Evolutionary conservation across 208 protist species (phyloP).

Genomic region (Acanthamoeba sp.): DNA sequence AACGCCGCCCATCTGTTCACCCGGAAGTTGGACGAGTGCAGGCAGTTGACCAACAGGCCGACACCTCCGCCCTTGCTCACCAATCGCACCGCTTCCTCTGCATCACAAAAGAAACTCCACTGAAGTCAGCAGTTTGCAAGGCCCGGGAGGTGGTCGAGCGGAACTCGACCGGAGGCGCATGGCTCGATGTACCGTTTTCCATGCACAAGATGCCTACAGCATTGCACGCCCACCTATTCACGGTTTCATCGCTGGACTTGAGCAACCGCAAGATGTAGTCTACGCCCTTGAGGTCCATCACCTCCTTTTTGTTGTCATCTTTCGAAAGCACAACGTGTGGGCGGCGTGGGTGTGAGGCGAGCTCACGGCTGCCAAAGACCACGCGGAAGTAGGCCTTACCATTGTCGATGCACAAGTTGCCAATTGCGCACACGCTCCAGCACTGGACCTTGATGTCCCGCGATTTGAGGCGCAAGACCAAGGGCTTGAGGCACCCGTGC

Average conservation of each 20-base stretch:
- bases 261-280: slow-evolving; percentile 40
- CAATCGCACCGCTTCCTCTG: slow-evolving; percentile 38
- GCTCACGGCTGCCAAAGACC: background rate
- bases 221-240: slow-evolving; percentile 25
- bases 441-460: slow-evolving; percentile 55
- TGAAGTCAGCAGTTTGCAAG: too few relatives aligned
- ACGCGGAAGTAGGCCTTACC: background rate
- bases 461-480: slow-evolving; percentile 9
- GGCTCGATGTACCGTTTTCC: background rate
- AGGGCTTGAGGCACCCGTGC: slow-evolving; percentile 19
- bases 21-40: slow-evolving; percentile 11
- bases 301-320: slow-evolving; percentile 50
- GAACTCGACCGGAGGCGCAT: background rate
- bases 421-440: slow-evolving; percentile 51
- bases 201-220: slow-evolving; percentile 43
- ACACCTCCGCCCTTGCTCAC: slow-evolving; percentile 59
- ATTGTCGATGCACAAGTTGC: slow-evolving; percentile 58
- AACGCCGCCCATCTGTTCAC: slow-evolving; percentile 33
- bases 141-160: background rate
- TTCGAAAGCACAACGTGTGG: background rate
- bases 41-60: background rate
- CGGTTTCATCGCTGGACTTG: slow-evolving; percentile 16
- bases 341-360: background rate
- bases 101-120: background rate
- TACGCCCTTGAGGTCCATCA: slow-evolving; percentile 1